phyloP scores from a whole-genome alignment of 768 basidiomycete genomes.

The Pisolithus tinctorius region DNA sequence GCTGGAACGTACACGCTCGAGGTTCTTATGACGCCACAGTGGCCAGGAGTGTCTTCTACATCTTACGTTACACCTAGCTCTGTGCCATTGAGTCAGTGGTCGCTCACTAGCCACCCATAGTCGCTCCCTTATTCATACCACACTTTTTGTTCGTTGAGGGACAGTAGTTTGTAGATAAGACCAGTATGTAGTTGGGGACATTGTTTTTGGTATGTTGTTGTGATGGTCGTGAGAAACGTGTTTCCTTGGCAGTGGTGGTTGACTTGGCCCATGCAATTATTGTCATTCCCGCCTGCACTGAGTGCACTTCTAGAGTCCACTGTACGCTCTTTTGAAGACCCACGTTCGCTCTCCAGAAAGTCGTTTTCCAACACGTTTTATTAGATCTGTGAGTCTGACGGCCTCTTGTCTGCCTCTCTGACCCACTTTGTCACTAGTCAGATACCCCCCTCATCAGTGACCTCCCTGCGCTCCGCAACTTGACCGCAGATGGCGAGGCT shows the following conservation, averaged over 20 bases:
- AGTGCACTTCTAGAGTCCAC: not conserved
- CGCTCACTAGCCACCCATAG: slow-evolving; percentile 61
- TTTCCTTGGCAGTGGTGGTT: not conserved
- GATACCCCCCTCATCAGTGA: not conserved
- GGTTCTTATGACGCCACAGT: slow-evolving; percentile 92
- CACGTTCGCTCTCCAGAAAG: not conserved
- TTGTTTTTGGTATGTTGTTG: not conserved
- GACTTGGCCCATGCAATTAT: not conserved
- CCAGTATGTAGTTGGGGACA: not conserved
- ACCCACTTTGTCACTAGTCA: not conserved
- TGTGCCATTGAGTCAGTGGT: slow-evolving; percentile 72
- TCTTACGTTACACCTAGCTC: slow-evolving; percentile 56
- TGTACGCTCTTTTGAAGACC: not conserved
- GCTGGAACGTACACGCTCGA: slow-evolving; percentile 71
- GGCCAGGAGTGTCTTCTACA: slow-evolving; percentile 62
- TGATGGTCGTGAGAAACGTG: not conserved
- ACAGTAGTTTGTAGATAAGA: not conserved
- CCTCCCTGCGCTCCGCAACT: not conserved
- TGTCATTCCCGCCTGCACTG: not conserved
- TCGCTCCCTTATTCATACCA: not conserved
- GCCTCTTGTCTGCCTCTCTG: too few relatives aligned
- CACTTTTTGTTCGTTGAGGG: not conserved
- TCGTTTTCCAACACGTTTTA: too few relatives aligned
- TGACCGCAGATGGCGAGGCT: slow-evolving; percentile 42
- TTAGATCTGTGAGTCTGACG: too few relatives aligned